Evolutionary conservation across 163 green algal species (phyloP).

Genomic region (Scenedesmus sp.): DNA sequence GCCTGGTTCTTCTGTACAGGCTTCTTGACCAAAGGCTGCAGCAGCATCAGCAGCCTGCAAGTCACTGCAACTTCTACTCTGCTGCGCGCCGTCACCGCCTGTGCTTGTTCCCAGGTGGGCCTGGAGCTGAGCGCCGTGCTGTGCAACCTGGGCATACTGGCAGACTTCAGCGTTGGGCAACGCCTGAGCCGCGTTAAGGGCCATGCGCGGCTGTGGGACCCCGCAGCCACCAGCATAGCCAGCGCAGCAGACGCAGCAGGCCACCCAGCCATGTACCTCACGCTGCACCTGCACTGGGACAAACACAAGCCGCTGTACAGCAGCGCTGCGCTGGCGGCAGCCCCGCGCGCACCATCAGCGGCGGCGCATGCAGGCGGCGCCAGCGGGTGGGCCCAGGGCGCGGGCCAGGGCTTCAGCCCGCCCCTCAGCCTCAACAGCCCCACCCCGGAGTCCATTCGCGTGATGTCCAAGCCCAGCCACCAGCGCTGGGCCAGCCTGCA

Average conservation of each 20-base stretch:
- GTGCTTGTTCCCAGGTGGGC: constrained; percentile 10
- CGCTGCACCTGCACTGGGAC: constrained; percentile 35
- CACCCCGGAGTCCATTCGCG: constrained; percentile 16
- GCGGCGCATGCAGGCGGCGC: too few species aligned
- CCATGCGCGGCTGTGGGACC: constrained; percentile 33
- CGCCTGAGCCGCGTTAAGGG: not conserved
- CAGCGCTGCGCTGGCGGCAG: not conserved
- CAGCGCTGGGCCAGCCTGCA: constrained; percentile 27
- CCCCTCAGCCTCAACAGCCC: constrained; percentile 21
- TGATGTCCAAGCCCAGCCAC: constrained; percentile 35
- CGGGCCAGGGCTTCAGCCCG: not conserved
- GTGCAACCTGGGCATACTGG: constrained; percentile 33
- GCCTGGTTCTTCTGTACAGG: not conserved
- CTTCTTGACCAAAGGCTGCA: too few species aligned
- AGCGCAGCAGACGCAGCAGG: constrained; percentile 2
- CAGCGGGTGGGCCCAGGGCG: not conserved
- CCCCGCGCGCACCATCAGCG: not conserved
- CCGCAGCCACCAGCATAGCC: not conserved
- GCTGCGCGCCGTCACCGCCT: not conserved
- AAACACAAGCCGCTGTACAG: constrained; percentile 41
- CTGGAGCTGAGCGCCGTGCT: constrained; percentile 42
- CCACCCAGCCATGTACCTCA: constrained; percentile 52
- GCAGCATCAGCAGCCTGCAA: not conserved
- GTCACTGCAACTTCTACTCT: not conserved
- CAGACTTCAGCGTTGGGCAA: constrained; percentile 31